Evolutionary conservation across 352 stramenopile species (phyloP), one percentile per base, ranked within the genome.

Genomic region (Plasmopara viticola): DNA sequence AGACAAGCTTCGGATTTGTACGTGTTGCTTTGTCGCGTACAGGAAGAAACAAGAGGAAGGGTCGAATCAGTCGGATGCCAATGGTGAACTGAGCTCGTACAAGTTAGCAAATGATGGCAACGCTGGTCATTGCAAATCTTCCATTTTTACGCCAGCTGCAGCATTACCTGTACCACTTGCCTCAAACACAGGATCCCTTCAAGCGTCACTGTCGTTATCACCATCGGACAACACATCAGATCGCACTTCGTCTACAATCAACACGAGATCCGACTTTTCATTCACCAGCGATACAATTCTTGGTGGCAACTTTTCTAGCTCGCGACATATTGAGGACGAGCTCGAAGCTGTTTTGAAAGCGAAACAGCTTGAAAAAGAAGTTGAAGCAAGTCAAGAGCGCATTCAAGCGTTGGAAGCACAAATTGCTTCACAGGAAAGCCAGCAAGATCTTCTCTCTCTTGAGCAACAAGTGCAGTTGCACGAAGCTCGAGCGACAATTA

Each of bases 1-100:
- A 39, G 78, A 64, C 53, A 85, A 86, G 45, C 71, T 80, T 18
- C 80, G 80, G 10, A 71, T 89, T 35, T 91, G 80, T 49, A 83
- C 75, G 13, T 86, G 72, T 39, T 91, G 80, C 46, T 86, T 85
- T 18, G 58, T 91, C 10, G 62, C 71, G 9, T 86, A 86, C 43
- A 70, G 80, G 2, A 76, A 77, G 58, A 70, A 65, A 51, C 10
- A 65, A 14, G 58, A 73, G 51, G 50, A 60, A 37, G 41, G 18
- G 0, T 15, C 18, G 5, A 51, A 51, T 17, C 29, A 60, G 6
- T 44, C 57, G 15, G 38, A 54, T 33, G 39, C 56, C 13, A 51
- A 54, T 2, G 48, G 61, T 12, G 53, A 67, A 28, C 46, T n/a
- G 31, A 45, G 59, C 6, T 33, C 25, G 41, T 47, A 28, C n/a